Base-by-base conservation (phyloP, 495 filamentous ascomycete species). In the Neurospora sp. region DNA sequence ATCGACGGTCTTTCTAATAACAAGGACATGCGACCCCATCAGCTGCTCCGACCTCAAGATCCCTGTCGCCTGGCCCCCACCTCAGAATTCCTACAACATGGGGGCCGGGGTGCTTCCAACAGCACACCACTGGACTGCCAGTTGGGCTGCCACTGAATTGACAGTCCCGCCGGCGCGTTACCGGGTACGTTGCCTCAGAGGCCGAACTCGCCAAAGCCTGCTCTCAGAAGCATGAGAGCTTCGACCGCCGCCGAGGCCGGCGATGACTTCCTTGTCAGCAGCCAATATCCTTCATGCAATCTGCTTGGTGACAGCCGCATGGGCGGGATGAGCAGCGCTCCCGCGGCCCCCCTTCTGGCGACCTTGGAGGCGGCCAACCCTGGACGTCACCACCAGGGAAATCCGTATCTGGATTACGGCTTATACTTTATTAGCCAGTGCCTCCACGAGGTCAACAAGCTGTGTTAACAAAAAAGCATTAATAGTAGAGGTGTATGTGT, bases 1-100 rank as follows among this genome's bases (percentile, higher is more conserved):
- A 85, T 89, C 40, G 89, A 92, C 72, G 90, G 89, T 17, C 82
- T 94, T 62, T 89, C 86, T 24, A 89, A 89, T 72, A 85, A 90
- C 74, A 84, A 87, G 71, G 85, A 88, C 43, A 90, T 93, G 87
- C 85, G 4, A 34, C 31, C 31, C 31, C 2, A 3, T 4, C 38
- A 39, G 38, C 38, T 4, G 38, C 38, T 13, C 38, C 38, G 3
- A 13, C 4, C 38, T 39, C 38, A 39, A 39, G 38, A 39, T 39
- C 11, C 38, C 38, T 40, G 39, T 5, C 15, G 1, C 39, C 39
- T 15, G 15, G 39, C 39, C 39, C 2, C 39, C 39, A 40, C 15
- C 39, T 15, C 42, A 43, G 0, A n/a, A 0, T n/a, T 43, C 17
- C 40, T 43, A 10, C 3, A n/a, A 43, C 42, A 24, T 54, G n/a